Base-by-base conservation (phyloP, 495 filamentous ascomycete species). In the Neurospora sublineolata region DNA sequence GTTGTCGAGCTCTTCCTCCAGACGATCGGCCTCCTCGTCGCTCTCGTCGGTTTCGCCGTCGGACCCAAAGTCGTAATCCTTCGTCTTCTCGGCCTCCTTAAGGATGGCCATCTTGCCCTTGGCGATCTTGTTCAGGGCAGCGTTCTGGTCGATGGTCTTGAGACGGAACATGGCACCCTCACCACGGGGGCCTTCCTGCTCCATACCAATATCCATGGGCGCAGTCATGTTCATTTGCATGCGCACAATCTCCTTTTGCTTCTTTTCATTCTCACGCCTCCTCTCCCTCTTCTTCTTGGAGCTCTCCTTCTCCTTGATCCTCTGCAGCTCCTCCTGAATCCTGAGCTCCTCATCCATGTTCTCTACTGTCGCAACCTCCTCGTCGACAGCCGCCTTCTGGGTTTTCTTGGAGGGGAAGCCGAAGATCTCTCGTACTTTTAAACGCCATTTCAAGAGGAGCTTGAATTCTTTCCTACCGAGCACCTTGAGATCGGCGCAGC, bases 181-280 rank as follows among this genome's bases (percentile, higher is more conserved):
- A 8, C 93, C 94, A 40, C 84, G 81, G 1, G 91, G 89, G 14
- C 92, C 92, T n/a, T 86, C 82, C 78, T 97, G 93, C 78, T 97
- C 94, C 83, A 95, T 90, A 74, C 95, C 95, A 74, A 99, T 96
- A 73, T 99, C 96, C 84, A 92, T 94, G 18, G 95, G 94, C 1
- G 93, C 91, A 18, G 89, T 93, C 96, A 99, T 98, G 80, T 97
- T 88, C 84, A 99, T 88, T 81, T 99, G 96, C 90, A 98, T 89
- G 67, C 95, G 91, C 37, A 94, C 84, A 70, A 97, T 94, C 71
- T 97, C 94, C 79, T 91, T 93, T 74, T 91, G 89, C 82, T 94
- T 97, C 77, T 89, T 89, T 79, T 97, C 94, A 73, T 97, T 97
- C 44, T 94, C 92, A 75, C 87, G 90, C 72, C 93, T 84, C 72